phyloP scores from a whole-genome alignment of 129 eudicot genomes.

The sunflower (Helianthus annuus) region HanXRQr2.0-SUNRISE NC_035434.2:11556453-11556952 shows the following conservation, averaged over 20 bases:
- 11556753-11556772: too few species aligned
- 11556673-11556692: too few species aligned
- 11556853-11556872: slow-evolving; percentile 53
- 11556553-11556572: too few species aligned
- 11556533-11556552: too few species aligned
- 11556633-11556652: too few species aligned
- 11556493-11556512: too few species aligned
- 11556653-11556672: too few species aligned
- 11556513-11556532: too few species aligned
- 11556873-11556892: slow-evolving; percentile 18
- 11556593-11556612: not conserved
- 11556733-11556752: not conserved
- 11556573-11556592: too few species aligned
- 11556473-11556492: too few species aligned
- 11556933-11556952: slow-evolving; percentile 25
- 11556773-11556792: not conserved
- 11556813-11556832: slow-evolving; percentile 49
- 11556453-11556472: too few species aligned
- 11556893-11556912: not conserved
- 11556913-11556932: not conserved
- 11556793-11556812: slow-evolving; percentile 19
- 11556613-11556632: not conserved
- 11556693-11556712: not conserved
- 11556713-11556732: not conserved
- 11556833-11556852: slow-evolving; percentile 59